phyloP scores from a whole-genome alignment of 129 eudicot genomes.

The Solidago caesia region DNA sequence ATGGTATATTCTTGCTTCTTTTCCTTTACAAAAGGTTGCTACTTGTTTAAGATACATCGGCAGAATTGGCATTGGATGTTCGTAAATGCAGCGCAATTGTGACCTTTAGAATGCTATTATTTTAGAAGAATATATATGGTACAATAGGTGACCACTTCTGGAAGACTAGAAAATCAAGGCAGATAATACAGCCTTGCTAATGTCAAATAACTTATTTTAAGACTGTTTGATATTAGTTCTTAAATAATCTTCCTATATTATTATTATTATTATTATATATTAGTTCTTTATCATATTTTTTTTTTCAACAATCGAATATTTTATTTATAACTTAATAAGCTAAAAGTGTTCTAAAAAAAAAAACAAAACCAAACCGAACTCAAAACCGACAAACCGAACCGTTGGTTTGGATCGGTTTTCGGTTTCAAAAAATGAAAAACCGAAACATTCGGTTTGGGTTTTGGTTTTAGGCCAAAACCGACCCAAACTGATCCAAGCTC shows the following conservation, averaged over 20 bases:
- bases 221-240: not conserved
- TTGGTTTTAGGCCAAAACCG: too few species aligned
- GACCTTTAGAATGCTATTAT: not conserved
- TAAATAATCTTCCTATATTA: not conserved
- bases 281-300: too few species aligned
- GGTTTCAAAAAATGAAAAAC: too few species aligned
- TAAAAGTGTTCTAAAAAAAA: too few species aligned
- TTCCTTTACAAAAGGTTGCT: slow-evolving; percentile 27
- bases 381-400: too few species aligned
- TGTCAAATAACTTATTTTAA: not conserved
- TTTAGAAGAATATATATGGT: not conserved
- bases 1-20: slow-evolving; percentile 18
- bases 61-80: slow-evolving; percentile 15
- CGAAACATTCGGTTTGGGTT: too few species aligned
- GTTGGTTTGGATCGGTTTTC: too few species aligned
- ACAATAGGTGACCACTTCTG: not conserved
- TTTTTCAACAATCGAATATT: too few species aligned
- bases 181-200: not conserved
- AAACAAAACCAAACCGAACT: too few species aligned
- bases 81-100: not conserved
- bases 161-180: not conserved
- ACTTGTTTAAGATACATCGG: slow-evolving; percentile 21
- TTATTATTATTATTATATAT: too few species aligned
- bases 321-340: too few species aligned
- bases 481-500: too few species aligned